phyloP scores from a whole-genome alignment of 129 eudicot genomes.

The Mikania micrantha region DNA sequence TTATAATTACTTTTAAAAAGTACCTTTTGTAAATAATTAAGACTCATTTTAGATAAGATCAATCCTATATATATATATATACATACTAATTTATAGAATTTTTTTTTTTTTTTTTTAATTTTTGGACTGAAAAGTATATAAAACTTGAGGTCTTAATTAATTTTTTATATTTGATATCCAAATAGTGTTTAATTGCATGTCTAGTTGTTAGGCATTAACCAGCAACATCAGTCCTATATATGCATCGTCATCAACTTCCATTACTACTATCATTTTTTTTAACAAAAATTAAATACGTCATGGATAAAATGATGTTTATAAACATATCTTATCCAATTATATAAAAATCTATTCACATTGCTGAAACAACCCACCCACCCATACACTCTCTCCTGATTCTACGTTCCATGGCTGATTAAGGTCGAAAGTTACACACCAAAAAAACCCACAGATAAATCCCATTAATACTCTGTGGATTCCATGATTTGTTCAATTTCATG shows the following conservation, averaged over 20 bases:
- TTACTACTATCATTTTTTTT: too few species aligned
- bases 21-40: not conserved
- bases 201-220: not conserved
- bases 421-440: too few species aligned
- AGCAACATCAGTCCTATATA: too few species aligned
- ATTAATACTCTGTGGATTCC: too few species aligned
- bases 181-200: not conserved
- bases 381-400: too few species aligned
- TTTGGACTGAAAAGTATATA: not conserved
- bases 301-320: constrained; percentile 10
- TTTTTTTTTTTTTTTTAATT: too few species aligned
- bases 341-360: constrained; percentile 25
- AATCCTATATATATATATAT: not conserved
- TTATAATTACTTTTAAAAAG: not conserved
- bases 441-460: too few species aligned
- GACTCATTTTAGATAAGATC: constrained; percentile 5
- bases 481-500: too few species aligned
- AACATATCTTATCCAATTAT: constrained; percentile 24
- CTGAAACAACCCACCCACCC: too few species aligned
- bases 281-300: too few species aligned
- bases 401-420: too few species aligned
- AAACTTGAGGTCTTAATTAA: not conserved
- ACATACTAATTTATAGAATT: not conserved
- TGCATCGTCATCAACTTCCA: too few species aligned
- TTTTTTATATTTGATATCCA: not conserved